These are phyloP conservation scores for Hanseniaspora meyeri DNA, from an alignment of 805 yeast species.

Conservation along the genomic window DNA sequence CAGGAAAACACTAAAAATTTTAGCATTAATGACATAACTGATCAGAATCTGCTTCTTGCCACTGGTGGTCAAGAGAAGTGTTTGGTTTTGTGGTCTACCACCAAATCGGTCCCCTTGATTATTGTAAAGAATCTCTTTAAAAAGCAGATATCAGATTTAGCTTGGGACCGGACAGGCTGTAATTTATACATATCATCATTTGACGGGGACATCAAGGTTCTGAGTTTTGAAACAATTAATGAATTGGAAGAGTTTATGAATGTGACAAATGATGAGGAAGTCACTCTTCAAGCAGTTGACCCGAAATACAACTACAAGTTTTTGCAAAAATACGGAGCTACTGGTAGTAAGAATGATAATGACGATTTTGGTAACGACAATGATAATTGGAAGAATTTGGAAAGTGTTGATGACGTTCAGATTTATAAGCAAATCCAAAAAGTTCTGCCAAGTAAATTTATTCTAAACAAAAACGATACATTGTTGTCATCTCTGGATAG, in stretches of 20 bases:
- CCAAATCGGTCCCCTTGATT: slow-evolving; percentile 50
- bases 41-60: slow-evolving; percentile 4
- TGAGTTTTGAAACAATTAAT: not conserved
- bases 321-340: slow-evolving; percentile 2
- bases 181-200: slow-evolving; percentile 4
- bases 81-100: slow-evolving; percentile 35
- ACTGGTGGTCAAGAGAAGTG: slow-evolving; percentile 19
- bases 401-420: slow-evolving; percentile 18
- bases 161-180: slow-evolving; percentile 1
- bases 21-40: not conserved
- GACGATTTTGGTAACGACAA: not conserved
- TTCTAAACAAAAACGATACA: not conserved
- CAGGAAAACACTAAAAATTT: slow-evolving; percentile 7
- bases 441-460: not conserved
- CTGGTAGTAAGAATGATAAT: not conserved
- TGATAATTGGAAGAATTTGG: slow-evolving; percentile 20
- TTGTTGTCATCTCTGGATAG: not conserved
- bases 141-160: slow-evolving; percentile 10
- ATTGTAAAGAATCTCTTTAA: slow-evolving; percentile 55
- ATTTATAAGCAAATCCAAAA: not conserved
- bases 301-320: not conserved
- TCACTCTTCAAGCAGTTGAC: slow-evolving; percentile 1
- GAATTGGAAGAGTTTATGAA: slow-evolving; percentile 3
- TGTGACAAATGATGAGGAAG: not conserved
- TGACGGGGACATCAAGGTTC: slow-evolving; percentile 7